A percentile compares a stretch with the other conserved stretches of the same genome.
Conservation (phyloP, 2,329 filamentous ascomycete genomes). For the Penicillium sp. region DNA sequence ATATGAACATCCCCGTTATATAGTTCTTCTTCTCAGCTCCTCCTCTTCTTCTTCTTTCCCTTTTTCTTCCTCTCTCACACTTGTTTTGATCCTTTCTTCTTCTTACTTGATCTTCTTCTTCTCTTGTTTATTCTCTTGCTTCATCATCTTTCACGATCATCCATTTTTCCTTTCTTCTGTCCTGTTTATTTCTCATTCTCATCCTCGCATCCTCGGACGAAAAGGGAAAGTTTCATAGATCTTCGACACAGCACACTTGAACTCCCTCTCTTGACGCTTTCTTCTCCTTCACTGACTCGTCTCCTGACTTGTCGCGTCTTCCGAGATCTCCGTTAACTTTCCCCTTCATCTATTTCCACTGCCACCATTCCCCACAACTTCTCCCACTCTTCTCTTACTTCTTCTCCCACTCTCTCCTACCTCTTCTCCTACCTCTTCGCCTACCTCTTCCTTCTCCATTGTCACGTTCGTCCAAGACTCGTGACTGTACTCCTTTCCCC, state of each 20-base stretch:
- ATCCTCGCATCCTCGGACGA: neutral
- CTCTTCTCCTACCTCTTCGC: too few relatives aligned
- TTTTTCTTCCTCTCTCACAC: too few relatives aligned
- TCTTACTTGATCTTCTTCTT: neutral
- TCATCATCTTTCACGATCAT: too few relatives aligned
- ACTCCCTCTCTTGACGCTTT: neutral
- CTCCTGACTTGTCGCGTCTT: neutral
- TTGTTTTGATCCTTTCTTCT: constrained; percentile 8
- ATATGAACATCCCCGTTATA: too few relatives aligned
- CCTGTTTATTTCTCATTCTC: neutral
- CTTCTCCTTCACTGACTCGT: neutral
- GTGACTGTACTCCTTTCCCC: neutral
- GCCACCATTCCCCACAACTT: neutral
- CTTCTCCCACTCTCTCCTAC: too few relatives aligned
- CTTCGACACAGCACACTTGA: neutral
- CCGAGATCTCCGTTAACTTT: neutral
- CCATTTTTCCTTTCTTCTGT: too few relatives aligned
- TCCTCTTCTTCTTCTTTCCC: too few relatives aligned
- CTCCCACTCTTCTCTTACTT: too few relatives aligned
- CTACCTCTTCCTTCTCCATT: constrained; percentile 1
- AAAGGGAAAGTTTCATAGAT: constrained; percentile 4
- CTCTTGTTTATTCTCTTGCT: neutral
- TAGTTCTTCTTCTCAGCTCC: constrained; percentile 2
- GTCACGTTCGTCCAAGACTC: neutral
- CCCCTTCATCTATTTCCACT: neutral